Conservation (phyloP, 1,284 basidiomycete genomes). For the Cutaneotrichosporon cyanovorans region DNA sequence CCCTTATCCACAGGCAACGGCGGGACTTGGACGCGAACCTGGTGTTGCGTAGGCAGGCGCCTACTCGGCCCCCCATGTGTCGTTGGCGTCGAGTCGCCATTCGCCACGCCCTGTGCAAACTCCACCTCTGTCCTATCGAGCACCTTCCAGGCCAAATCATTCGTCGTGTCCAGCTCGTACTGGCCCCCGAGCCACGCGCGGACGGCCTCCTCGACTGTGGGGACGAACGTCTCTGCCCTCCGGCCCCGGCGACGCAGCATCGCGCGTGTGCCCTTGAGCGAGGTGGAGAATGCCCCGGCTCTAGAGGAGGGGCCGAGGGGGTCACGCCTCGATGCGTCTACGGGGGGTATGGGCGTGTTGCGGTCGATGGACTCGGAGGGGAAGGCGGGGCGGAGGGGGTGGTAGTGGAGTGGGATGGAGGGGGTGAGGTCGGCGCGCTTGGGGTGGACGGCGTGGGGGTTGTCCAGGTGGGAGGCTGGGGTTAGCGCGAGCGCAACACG, state of each 20-base stretch:
- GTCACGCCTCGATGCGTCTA: conserved; percentile 1
- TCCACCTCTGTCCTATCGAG: conserved; percentile 29
- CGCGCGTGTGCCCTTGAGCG: conserved; percentile 39
- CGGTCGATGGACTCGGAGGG: conserved; percentile 25
- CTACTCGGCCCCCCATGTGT: conserved; percentile 7
- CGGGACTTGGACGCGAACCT: conserved; percentile 18
- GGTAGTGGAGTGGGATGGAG: conserved; percentile 34
- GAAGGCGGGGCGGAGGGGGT: conserved; percentile 25
- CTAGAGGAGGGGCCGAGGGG: conserved; percentile 6
- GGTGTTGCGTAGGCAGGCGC: conserved; percentile 28
- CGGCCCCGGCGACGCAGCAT: conserved; percentile 35
- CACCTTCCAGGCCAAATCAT: conserved; percentile 22
- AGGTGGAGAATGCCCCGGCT: conserved; percentile 38
- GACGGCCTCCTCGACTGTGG: conserved; percentile 28
- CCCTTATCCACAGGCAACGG: conserved; percentile 15
- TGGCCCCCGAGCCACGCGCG: conserved; percentile 35
- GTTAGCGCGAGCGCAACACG: no score
- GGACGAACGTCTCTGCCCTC: conserved; percentile 35
- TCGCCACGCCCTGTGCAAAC: neutral
- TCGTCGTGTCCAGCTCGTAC: conserved; percentile 6
- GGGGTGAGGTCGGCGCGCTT: conserved; percentile 32
- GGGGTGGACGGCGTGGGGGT: conserved; percentile 39
- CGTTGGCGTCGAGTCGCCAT: neutral
- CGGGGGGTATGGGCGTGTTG: conserved; percentile 19
- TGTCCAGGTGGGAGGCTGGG: conserved; percentile 35